Evolutionary conservation across 768 basidiomycete species (phyloP).

Genomic region (Pulveroboletus sp.): DNA sequence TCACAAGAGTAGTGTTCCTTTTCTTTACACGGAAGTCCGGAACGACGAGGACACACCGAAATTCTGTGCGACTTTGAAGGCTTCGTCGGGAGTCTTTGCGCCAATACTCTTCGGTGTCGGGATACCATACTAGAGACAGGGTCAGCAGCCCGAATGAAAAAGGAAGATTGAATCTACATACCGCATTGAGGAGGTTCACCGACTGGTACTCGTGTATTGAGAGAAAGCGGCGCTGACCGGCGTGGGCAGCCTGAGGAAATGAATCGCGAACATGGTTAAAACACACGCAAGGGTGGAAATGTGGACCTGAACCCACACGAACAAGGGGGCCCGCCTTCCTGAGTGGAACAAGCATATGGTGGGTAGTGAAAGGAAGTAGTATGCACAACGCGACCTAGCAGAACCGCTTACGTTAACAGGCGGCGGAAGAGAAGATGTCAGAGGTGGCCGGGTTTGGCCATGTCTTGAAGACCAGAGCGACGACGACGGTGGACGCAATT

Average conservation of each 20-base stretch:
- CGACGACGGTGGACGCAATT: slow-evolving; percentile 67
- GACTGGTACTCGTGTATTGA: slow-evolving; percentile 99
- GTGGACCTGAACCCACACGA: slow-evolving; percentile 43
- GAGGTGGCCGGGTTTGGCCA: slow-evolving; percentile 5
- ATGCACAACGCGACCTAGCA: slow-evolving; percentile 11
- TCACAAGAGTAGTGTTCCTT: neutral
- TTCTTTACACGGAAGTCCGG: neutral
- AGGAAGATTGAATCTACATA: slow-evolving; percentile 34
- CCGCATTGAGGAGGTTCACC: slow-evolving; percentile 89
- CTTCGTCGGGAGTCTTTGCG: slow-evolving; percentile 87
- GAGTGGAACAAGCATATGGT: slow-evolving; percentile 62
- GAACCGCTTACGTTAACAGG: slow-evolving; percentile 41
- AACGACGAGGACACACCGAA: slow-evolving; percentile 56
- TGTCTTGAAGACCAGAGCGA: slow-evolving; percentile 56
- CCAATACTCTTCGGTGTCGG: slow-evolving; percentile 88
- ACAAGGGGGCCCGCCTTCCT: slow-evolving; percentile 62
- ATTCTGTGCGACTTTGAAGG: slow-evolving; percentile 80
- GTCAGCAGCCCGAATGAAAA: neutral
- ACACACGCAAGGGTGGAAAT: neutral
- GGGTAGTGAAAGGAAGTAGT: slow-evolving; percentile 21
- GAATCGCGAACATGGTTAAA: neutral
- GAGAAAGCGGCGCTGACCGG: slow-evolving; percentile 84
- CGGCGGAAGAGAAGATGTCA: neutral
- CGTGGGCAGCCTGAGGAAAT: slow-evolving; percentile 53
- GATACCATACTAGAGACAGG: slow-evolving; percentile 78